Base-by-base conservation (phyloP, 23 red algal species). In the Cyanidium caldarium region DNA sequence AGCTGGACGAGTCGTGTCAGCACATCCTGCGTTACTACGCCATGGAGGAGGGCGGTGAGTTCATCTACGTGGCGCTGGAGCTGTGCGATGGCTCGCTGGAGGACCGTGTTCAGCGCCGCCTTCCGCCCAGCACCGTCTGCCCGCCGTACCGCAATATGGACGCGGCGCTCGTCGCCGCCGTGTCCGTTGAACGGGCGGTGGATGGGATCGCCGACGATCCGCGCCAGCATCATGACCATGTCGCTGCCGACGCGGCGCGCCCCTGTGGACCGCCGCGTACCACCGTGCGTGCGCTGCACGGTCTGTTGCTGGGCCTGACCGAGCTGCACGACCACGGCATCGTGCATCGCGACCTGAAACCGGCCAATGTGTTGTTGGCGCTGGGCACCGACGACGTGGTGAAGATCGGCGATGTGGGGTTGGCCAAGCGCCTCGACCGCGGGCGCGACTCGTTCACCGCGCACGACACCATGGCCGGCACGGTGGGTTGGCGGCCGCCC, bases 331-430 rank as follows among this genome's bases (percentile, higher is more conserved):
- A 72, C 14, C 68, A 77, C 30, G 84, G 84, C 35, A 77, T 98
- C 33, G 84, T 98, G 15, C 92, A 98, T 73, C 75, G 92, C 37
- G 92, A 98, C 67, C 66, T 98, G 5, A 98, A 98, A 67, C 92
- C 92, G 25, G 76, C 74, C 26, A 98, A 98, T 39, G 86, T 98
- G 44, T 67, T 98, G 17, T 67, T 88, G 13, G 65, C 70, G 2
- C 13, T 45, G 20, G 42, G 29, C 0, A 42, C 46, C 12, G 69
- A 44, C 33, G 76, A 67, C 15, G 66, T 78, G 35, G 67, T 88
- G 15, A 98, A 98, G 36, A 78, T 98, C 20, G 92, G 76, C 28
- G 92, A 98, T 61, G 92, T 98, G 33, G 92, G 92, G 5, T 68
- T 98, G 33, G 92, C 92, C 13, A 75, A 82, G 34, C 69, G 75